Conservation (phyloP, 108 stramenopile genomes). For the Skeletonema tropicum region DNA sequence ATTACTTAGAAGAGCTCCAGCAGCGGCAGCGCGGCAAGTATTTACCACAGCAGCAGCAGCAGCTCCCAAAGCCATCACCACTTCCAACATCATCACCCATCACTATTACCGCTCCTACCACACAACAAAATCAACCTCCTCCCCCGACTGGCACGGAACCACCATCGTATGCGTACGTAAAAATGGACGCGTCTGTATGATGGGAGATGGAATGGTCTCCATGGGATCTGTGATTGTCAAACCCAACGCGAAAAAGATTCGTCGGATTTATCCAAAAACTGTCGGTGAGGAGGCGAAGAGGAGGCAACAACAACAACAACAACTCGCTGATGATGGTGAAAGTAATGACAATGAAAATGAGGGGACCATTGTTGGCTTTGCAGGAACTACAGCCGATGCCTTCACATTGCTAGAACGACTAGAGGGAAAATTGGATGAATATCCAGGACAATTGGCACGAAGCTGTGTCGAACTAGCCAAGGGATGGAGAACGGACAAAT, state of each 20-base stretch:
- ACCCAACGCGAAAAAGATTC: conserved; percentile 95
- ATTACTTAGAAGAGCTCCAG: not conserved
- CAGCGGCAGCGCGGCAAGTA: not conserved
- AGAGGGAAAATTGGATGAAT: conserved; percentile 95
- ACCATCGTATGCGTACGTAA: conserved; percentile 96
- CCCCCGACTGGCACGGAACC: conserved; percentile 45
- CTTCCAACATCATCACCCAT: not conserved
- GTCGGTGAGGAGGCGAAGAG: conserved; percentile 6
- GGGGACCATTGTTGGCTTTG: conserved; percentile 94
- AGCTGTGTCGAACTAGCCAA: conserved; percentile 97
- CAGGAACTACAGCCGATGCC: conserved; percentile 97
- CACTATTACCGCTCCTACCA: conserved; percentile 15
- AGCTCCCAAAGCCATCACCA: not conserved
- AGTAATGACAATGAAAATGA: conserved; percentile 39
- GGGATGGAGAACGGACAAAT: conserved; percentile 98
- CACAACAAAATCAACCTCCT: conserved; percentile 16
- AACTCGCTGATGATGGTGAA: not conserved
- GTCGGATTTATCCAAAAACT: conserved; percentile 70
- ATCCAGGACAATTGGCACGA: conserved; percentile 92
- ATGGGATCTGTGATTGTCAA: conserved; percentile 93
- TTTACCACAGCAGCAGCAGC: not conserved
- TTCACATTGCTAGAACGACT: conserved; percentile 96
- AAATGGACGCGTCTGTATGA: conserved; percentile 96
- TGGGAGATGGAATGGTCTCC: conserved; percentile 99
- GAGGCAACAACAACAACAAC: too few species aligned